phyloP scores from a whole-genome alignment of 495 filamentous ascomycete species.

The Penicillium ucsense region DNA sequence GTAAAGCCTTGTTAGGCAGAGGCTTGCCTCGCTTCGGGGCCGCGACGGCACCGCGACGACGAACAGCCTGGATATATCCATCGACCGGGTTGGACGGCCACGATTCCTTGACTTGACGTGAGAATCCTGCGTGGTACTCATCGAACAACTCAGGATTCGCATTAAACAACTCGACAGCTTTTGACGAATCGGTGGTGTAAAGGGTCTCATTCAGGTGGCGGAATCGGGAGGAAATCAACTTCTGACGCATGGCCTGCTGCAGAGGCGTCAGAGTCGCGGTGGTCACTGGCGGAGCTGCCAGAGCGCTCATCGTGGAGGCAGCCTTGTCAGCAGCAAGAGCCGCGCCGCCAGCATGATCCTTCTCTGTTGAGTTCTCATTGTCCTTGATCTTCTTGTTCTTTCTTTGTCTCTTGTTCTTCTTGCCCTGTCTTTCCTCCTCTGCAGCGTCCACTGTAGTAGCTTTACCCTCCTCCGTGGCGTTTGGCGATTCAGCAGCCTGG shows the following conservation, averaged over 20 bases:
- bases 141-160: conserved; percentile 79
- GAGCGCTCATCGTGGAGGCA: conserved; percentile 11
- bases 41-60: conserved; percentile 40
- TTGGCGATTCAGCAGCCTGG: neutral
- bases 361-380: conserved; percentile 15
- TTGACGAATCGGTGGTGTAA: conserved; percentile 77
- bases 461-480: conserved; percentile 16
- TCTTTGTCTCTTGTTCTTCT: conserved; percentile 23
- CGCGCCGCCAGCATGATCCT: conserved; percentile 8
- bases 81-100: conserved; percentile 97
- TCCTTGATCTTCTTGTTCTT: conserved; percentile 31
- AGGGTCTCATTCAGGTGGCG: conserved; percentile 94
- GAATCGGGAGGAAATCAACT: conserved; percentile 89
- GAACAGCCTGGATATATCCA: conserved; percentile 61
- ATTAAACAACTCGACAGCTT: conserved; percentile 69
- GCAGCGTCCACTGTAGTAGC: conserved; percentile 13
- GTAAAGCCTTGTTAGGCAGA: conserved; percentile 18
- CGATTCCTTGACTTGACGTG: conserved; percentile 74
- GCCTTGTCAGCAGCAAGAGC: conserved; percentile 10
- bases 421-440: conserved; percentile 11
- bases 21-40: conserved; percentile 28
- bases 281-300: conserved; percentile 23
- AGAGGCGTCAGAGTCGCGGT: conserved; percentile 68
- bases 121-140: conserved; percentile 92
- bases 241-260: conserved; percentile 85